Evolutionary conservation across 2,329 filamentous ascomycete species (phyloP).

Genomic region (Clonostachys byssicola): DNA sequence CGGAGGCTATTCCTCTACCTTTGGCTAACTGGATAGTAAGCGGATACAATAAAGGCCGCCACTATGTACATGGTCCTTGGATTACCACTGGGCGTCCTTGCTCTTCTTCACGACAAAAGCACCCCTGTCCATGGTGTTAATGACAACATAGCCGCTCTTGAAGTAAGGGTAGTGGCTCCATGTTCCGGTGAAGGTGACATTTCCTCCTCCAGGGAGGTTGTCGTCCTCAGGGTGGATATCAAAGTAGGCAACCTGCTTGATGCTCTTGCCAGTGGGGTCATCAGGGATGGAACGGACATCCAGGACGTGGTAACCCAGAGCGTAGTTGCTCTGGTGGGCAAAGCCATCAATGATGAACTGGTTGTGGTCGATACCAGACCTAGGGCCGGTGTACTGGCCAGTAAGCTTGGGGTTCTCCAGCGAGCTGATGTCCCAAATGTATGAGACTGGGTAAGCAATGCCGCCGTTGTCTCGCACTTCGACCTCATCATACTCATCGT

Average conservation of each 20-base stretch:
- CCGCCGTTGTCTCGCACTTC: constrained; percentile 26
- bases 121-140: constrained; percentile 44
- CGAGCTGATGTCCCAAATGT: constrained; percentile 40
- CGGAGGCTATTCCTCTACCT: too few relatives aligned
- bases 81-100: too few relatives aligned
- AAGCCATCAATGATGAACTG: constrained; percentile 16
- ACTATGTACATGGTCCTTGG: too few relatives aligned
- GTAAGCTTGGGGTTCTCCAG: constrained; percentile 34
- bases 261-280: not conserved
- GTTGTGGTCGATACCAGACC: constrained; percentile 33
- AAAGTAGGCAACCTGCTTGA: not conserved
- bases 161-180: constrained; percentile 42
- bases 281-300: not conserved
- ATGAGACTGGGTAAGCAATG: constrained; percentile 37
- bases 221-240: constrained; percentile 27
- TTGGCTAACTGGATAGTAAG: too few relatives aligned
- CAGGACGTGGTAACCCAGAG: not conserved
- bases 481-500: constrained; percentile 45
- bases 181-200: constrained; percentile 28
- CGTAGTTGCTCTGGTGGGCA: not conserved
- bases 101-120: constrained; percentile 25
- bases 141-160: constrained; percentile 29
- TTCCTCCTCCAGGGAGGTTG: constrained; percentile 21
- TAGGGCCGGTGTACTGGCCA: constrained; percentile 19
- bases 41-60: too few relatives aligned